Evolutionary conservation across 805 yeast genomes (phyloP).

Genomic region (Naumovozyma castellii): DNA sequence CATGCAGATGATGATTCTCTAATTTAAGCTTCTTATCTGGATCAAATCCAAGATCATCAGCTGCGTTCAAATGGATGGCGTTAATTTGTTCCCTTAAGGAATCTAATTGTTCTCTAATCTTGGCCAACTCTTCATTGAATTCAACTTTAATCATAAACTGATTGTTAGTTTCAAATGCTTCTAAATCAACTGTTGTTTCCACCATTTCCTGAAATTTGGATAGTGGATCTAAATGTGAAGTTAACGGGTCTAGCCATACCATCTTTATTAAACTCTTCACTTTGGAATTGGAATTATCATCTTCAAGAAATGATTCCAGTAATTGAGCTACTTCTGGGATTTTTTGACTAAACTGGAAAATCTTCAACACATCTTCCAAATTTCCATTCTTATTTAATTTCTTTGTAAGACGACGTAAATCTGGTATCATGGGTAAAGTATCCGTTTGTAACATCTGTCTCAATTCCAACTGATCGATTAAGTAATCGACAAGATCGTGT

Average conservation of each 20-base stretch:
- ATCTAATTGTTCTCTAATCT: slow-evolving; percentile 50
- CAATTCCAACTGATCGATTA: slow-evolving; percentile 60
- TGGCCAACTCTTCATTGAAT: slow-evolving; percentile 68
- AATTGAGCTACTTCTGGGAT: slow-evolving; percentile 60
- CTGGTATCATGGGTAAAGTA: slow-evolving; percentile 68
- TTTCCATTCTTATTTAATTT: slow-evolving; percentile 52
- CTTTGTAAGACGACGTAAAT: slow-evolving; percentile 64
- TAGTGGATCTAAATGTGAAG: slow-evolving; percentile 41
- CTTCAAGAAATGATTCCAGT: slow-evolving; percentile 37
- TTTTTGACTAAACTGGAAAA: slow-evolving; percentile 68
- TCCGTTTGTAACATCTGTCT: slow-evolving; percentile 59
- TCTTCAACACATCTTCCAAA: slow-evolving; percentile 80
- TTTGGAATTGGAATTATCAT: slow-evolving; percentile 9
- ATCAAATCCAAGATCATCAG: slow-evolving; percentile 71
- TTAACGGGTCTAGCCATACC: slow-evolving; percentile 53
- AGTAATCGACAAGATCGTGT: slow-evolving; percentile 62
- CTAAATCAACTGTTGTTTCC: slow-evolving; percentile 84
- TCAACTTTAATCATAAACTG: slow-evolving; percentile 84
- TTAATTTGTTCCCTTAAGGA: slow-evolving; percentile 45
- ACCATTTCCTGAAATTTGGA: slow-evolving; percentile 72
- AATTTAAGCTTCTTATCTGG: slow-evolving; percentile 80
- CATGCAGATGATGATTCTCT: slow-evolving; percentile 79
- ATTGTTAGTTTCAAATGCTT: slow-evolving; percentile 62
- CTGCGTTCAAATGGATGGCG: slow-evolving; percentile 51
- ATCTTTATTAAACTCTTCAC: slow-evolving; percentile 33